Conservation (phyloP, 352 stramenopile genomes). For the Globisporangium solare region DNA sequence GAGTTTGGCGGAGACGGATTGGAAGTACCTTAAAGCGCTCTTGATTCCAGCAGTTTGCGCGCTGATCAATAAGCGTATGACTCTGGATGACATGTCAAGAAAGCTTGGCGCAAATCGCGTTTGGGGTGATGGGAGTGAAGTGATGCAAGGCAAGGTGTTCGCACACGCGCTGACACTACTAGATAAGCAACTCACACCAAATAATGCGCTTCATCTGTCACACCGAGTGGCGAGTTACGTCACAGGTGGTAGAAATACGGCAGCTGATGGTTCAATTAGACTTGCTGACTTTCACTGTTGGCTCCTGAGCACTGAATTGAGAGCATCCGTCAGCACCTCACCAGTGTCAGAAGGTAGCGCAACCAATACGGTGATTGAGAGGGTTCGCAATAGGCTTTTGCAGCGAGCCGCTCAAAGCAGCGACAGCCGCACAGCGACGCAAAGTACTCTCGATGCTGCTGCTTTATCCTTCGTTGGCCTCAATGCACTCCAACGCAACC, state of each 20-base stretch:
- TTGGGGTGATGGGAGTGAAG: conserved; percentile 53
- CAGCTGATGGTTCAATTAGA: conserved; percentile 21
- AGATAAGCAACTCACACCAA: conserved; percentile 35
- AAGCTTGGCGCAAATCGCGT: conserved; percentile 51
- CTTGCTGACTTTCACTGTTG: conserved; percentile 18
- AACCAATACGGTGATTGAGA: conserved; percentile 18
- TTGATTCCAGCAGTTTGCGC: conserved; percentile 15
- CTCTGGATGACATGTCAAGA: conserved; percentile 40
- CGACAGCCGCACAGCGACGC: no score
- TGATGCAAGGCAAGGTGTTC: conserved; percentile 54
- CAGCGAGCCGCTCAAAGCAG: neutral
- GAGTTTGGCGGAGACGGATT: neutral
- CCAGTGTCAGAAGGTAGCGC: conserved; percentile 2
- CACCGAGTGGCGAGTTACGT: conserved; percentile 18
- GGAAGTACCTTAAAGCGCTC: conserved; percentile 18
- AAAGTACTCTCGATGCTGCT: neutral
- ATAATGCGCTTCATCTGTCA: conserved; percentile 29
- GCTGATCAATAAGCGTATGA: conserved; percentile 6
- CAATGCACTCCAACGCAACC: conserved; percentile 34
- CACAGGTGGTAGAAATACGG: neutral
- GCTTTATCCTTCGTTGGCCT: conserved; percentile 16
- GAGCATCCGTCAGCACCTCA: neutral
- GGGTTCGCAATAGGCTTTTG: conserved; percentile 18
- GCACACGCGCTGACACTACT: conserved; percentile 27
- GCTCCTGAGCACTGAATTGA: conserved; percentile 3